These are phyloP conservation scores for Epichloe baconii DNA, from an alignment of 2,329 filamentous ascomycete species.

Conservation along the genomic window DNA sequence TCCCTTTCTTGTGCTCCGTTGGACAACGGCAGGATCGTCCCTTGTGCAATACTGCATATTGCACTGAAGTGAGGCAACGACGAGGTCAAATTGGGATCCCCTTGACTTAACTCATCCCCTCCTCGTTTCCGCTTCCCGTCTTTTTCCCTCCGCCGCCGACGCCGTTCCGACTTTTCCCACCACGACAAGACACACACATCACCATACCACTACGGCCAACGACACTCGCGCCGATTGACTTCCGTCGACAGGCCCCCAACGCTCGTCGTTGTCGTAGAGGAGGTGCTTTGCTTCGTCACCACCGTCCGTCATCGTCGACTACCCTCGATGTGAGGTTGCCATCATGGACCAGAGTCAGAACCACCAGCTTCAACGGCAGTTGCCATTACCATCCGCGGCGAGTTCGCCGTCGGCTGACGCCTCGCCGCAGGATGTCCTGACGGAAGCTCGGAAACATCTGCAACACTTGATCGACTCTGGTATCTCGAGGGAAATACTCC, in stretches of 20 bases:
- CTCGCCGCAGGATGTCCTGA: conserved; percentile 29
- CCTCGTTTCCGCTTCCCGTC: conserved; percentile 8
- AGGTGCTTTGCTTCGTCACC: conserved; percentile 5
- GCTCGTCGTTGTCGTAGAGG: conserved; percentile 7
- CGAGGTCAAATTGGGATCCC: neutral
- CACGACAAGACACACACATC: conserved; percentile 1
- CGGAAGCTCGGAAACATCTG: conserved; percentile 31
- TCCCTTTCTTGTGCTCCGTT: conserved; percentile 2
- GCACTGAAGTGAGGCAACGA: neutral
- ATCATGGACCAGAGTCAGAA: conserved; percentile 21
- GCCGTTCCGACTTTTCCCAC: conserved; percentile 4
- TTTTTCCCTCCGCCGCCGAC: conserved; percentile 1
- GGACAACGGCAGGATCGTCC: conserved; percentile 7
- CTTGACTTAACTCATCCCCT: conserved; percentile 5
- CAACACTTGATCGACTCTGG: conserved; percentile 33
- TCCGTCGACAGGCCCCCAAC: conserved; percentile 1
- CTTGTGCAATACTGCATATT: neutral
- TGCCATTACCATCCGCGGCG: conserved; percentile 9
- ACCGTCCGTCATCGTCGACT: conserved; percentile 8
- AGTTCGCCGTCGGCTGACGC: conserved; percentile 16
- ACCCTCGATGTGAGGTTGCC: conserved; percentile 15
- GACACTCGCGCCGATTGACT: conserved; percentile 4
- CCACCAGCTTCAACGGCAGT: conserved; percentile 15
- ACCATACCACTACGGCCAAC: conserved; percentile 3
- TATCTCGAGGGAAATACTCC: conserved; percentile 28